Percentiles rank a stretch among this genome's conserved stretches.
phyloP scores from a whole-genome alignment of 352 stramenopile genomes.

The Phytophthora pini region DNA sequence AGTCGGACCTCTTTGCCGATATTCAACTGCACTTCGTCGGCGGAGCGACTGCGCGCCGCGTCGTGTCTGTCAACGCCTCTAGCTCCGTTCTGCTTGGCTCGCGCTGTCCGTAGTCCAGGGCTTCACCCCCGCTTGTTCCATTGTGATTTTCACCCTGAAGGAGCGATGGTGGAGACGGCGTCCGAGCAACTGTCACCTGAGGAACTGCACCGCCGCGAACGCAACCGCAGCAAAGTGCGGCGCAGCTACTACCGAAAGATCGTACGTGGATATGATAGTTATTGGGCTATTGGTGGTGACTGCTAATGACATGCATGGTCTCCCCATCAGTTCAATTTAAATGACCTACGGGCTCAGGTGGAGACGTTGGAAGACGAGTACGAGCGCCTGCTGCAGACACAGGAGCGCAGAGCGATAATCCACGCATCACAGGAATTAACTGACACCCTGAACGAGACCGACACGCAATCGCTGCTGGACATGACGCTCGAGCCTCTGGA shows the following conservation, averaged over 20 bases:
- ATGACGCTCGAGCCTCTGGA: slow-evolving; percentile 31
- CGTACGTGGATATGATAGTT: slow-evolving; percentile 24
- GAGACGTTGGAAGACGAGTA: slow-evolving; percentile 53
- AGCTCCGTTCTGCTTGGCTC: background rate
- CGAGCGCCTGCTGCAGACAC: slow-evolving; percentile 42
- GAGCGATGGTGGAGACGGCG: slow-evolving; percentile 14
- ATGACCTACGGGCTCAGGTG: slow-evolving; percentile 52
- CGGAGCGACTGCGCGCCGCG: background rate
- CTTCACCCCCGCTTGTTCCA: background rate
- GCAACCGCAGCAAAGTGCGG: slow-evolving; percentile 60
- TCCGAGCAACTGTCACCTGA: slow-evolving; percentile 35
- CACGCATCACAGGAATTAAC: slow-evolving; percentile 20
- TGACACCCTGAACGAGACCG: slow-evolving; percentile 19
- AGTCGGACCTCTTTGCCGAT: slow-evolving; percentile 3
- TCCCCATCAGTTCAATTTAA: slow-evolving; percentile 46
- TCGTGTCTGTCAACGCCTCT: background rate
- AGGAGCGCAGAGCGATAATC: slow-evolving; percentile 25
- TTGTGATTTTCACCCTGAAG: slow-evolving; percentile 3
- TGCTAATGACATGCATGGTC: background rate
- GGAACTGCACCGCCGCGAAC: slow-evolving; percentile 51
- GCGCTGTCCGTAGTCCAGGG: no score
- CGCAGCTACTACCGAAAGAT: slow-evolving; percentile 67
- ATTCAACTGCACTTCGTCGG: slow-evolving; percentile 11
- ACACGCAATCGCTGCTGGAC: slow-evolving; percentile 32
- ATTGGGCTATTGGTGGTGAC: no score